Percentiles rank a stretch among this genome's conserved stretches.
phyloP scores from a whole-genome alignment of 352 stramenopile species.

The Globisporangium paroecandrum region DNA sequence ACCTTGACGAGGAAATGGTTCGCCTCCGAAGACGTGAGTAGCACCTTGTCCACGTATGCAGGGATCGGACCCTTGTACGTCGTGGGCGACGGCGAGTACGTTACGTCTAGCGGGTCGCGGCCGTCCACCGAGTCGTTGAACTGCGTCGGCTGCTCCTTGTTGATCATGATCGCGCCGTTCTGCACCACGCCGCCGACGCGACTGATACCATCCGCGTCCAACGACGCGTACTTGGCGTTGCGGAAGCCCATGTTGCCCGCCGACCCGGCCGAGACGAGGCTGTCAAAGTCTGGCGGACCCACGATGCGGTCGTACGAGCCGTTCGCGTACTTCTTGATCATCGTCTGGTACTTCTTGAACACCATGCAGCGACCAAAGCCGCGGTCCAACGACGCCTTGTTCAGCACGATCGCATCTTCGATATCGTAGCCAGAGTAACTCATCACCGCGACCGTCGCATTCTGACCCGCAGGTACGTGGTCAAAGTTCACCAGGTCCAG shows the following conservation, averaged over 20 bases:
- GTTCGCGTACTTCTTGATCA: conserved; percentile 97
- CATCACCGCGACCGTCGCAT: conserved; percentile 99
- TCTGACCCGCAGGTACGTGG: conserved; percentile 97
- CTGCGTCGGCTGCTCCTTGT: conserved; percentile 97
- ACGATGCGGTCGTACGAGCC: conserved; percentile 94
- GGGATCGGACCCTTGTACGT: conserved; percentile 95
- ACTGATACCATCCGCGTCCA: conserved; percentile 97
- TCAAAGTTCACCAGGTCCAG: conserved; percentile 99
- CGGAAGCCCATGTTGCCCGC: conserved; percentile 58
- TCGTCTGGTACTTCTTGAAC: conserved; percentile 97
- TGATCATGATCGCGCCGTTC: conserved; percentile 96
- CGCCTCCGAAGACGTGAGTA: conserved; percentile 97
- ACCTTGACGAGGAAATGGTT: conserved; percentile 99
- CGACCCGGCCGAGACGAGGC: conserved; percentile 45
- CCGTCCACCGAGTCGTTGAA: conserved; percentile 87
- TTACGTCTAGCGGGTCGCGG: conserved; percentile 68
- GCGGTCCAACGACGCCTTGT: conserved; percentile 95
- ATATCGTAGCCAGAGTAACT: conserved; percentile 99
- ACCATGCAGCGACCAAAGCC: conserved; percentile 99
- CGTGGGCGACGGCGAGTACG: conserved; percentile 85
- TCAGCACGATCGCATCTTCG: conserved; percentile 99
- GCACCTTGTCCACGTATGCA: conserved; percentile 98
- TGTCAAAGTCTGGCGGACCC: conserved; percentile 87
- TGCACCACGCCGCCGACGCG: conserved; percentile 87
- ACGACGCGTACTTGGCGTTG: conserved; percentile 90